Evolutionary conservation across 495 filamentous ascomycete species (phyloP).

Genomic region (Neurospora discreta): DNA sequence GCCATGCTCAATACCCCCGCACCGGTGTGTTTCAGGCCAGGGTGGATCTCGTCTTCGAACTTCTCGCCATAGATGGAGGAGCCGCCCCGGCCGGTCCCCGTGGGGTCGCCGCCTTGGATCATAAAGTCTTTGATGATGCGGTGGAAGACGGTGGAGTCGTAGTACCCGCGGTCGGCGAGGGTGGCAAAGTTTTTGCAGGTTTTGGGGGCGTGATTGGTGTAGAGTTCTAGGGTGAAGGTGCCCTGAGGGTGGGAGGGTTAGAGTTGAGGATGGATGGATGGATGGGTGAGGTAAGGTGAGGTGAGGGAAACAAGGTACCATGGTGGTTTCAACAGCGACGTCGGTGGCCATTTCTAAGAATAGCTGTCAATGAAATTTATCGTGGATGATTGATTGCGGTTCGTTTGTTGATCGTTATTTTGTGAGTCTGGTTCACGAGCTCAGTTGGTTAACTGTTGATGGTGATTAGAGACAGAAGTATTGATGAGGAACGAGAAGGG

Average conservation of each 20-base stretch:
- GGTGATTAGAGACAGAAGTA: background rate
- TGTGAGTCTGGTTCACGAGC: background rate
- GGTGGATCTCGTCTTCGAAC: conserved; percentile 83
- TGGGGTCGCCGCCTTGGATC: conserved; percentile 93
- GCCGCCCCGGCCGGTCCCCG: conserved; percentile 88
- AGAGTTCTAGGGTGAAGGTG: conserved; percentile 78
- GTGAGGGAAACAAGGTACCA: conserved; percentile 17
- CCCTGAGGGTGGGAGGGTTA: conserved; percentile 38
- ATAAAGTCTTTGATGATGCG: conserved; percentile 95
- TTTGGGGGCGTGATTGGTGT: conserved; percentile 40
- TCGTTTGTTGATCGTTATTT: background rate
- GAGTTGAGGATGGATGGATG: too few relatives aligned
- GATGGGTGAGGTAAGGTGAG: background rate
- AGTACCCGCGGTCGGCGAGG: conserved; percentile 73
- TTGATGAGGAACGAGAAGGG: background rate
- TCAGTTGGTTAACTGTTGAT: background rate
- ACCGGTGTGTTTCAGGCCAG: conserved; percentile 78
- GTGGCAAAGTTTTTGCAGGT: conserved; percentile 85
- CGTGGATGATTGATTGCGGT: background rate
- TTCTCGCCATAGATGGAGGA: conserved; percentile 85
- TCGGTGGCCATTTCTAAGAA: conserved; percentile 53
- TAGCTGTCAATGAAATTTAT: background rate
- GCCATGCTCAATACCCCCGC: conserved; percentile 94
- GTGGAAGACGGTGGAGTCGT: conserved; percentile 77
- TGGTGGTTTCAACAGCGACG: conserved; percentile 67